These are phyloP conservation scores for Magnolia changhungtana DNA, from an alignment of 164 flowering plant species.

Conservation along the genomic window DNA sequence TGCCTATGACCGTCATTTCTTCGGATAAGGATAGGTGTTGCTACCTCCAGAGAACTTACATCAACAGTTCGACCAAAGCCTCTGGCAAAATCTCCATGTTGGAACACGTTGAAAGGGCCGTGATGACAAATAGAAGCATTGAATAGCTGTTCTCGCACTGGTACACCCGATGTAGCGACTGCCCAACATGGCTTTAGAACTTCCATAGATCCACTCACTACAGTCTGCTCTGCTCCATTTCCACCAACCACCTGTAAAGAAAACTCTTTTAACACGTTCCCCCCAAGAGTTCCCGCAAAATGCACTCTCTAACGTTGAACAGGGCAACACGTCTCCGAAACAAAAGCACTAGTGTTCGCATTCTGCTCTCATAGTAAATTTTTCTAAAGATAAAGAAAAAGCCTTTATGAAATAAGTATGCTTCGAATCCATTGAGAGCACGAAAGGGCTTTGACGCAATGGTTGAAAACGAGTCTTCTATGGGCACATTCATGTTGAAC, in stretches of 20 bases:
- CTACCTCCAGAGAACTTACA: slow-evolving; percentile 71
- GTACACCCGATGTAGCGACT: slow-evolving; percentile 94
- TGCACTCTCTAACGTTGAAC: not conserved
- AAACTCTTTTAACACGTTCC: not conserved
- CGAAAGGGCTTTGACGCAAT: too few relatives aligned
- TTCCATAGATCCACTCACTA: slow-evolving; percentile 97
- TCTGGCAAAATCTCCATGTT: slow-evolving; percentile 72
- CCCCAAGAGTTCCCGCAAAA: not conserved
- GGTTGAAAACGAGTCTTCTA: too few relatives aligned
- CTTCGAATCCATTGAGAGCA: too few relatives aligned
- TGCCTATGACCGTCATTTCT: slow-evolving; percentile 84
- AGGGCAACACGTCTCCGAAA: not conserved
- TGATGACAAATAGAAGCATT: slow-evolving; percentile 92
- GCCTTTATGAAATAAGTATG: not conserved
- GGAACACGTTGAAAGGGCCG: slow-evolving; percentile 74
- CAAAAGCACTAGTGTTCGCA: not conserved
- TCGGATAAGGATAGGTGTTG: slow-evolving; percentile 85
- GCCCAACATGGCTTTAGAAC: slow-evolving; percentile 98
- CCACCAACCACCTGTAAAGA: slow-evolving; percentile 81
- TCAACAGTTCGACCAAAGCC: slow-evolving; percentile 51
- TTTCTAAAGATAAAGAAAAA: not conserved
- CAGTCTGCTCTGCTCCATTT: slow-evolving; percentile 89
- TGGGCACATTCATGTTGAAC: too few relatives aligned
- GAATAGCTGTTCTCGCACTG: slow-evolving; percentile 90
- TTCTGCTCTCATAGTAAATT: not conserved